Evolutionary conservation across 257 asterid species (phyloP).

Genomic region (Henckelia pumila): DNA sequence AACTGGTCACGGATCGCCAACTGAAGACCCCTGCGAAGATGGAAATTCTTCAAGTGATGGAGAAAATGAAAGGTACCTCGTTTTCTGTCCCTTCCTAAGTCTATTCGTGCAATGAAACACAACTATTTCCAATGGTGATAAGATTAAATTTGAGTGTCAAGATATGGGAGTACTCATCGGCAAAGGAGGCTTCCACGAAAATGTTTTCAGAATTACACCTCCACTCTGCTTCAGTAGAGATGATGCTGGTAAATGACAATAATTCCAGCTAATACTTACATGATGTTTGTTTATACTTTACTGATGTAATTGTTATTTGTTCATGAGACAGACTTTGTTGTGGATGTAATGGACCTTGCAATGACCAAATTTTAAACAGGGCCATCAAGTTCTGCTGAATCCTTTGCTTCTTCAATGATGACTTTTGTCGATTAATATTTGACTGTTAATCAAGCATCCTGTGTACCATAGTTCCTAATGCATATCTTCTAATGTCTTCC

Average conservation of each 20-base stretch:
- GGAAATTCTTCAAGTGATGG: slow-evolving; percentile 36
- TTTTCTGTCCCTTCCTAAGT: not conserved
- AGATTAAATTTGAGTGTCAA: not conserved
- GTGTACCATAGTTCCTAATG: not conserved
- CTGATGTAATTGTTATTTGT: not conserved
- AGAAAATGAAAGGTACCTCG: not conserved
- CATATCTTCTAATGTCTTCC: not conserved
- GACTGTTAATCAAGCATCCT: not conserved
- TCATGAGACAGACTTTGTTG: slow-evolving; percentile 21
- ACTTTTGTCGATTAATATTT: not conserved
- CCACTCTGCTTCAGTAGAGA: not conserved
- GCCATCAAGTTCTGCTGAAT: not conserved
- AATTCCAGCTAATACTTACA: not conserved
- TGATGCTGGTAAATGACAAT: not conserved
- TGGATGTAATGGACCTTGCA: slow-evolving; percentile 52
- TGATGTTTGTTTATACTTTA: not conserved
- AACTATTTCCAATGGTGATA: not conserved
- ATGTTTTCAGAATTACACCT: not conserved
- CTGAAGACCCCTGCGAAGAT: slow-evolving; percentile 57
- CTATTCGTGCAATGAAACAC: not conserved
- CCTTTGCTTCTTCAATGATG: not conserved
- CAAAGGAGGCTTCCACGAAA: not conserved
- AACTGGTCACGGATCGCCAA: slow-evolving; percentile 57
- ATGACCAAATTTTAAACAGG: slow-evolving; percentile 38
- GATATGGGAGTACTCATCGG: not conserved